phyloP scores from a whole-genome alignment of 176 grass and related monocot species.

The Oryza australiensis region DNA sequence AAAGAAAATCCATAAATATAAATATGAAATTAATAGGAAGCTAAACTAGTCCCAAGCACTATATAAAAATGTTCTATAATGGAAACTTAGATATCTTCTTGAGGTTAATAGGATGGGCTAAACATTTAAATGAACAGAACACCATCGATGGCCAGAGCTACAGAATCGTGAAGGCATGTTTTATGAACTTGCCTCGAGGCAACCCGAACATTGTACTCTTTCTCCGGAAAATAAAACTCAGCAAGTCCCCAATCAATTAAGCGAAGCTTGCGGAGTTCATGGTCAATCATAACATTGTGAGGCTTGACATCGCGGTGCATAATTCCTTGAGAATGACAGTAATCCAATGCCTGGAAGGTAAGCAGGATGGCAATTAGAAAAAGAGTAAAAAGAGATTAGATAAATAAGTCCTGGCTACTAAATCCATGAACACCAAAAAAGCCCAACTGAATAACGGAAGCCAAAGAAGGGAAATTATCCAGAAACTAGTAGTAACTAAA shows the following conservation, averaged over 20 bases:
- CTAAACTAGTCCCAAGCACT: neutral
- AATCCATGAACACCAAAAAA: neutral
- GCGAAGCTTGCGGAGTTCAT: slow-evolving; percentile 71
- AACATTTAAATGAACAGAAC: neutral
- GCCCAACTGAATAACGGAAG: neutral
- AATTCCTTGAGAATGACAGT: slow-evolving; percentile 84
- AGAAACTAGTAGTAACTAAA: slow-evolving; percentile 5
- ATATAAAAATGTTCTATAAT: neutral
- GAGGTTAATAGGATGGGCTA: neutral
- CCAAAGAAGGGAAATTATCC: neutral
- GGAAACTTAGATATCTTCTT: neutral
- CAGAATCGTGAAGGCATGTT: neutral
- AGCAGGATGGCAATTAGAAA: slow-evolving; percentile 17
- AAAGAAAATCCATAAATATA: neutral
- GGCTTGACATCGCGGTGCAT: slow-evolving; percentile 87
- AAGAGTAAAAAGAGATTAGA: neutral
- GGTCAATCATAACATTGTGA: slow-evolving; percentile 84
- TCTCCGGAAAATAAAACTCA: slow-evolving; percentile 74
- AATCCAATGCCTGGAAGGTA: slow-evolving; percentile 63
- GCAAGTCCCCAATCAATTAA: slow-evolving; percentile 84
- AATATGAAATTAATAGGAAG: slow-evolving; percentile 11
- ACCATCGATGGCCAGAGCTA: neutral
- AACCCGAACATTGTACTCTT: slow-evolving; percentile 78
- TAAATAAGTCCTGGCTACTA: slow-evolving; percentile 19
- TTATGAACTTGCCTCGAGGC: slow-evolving; percentile 66